Evolutionary conservation across 2,329 filamentous ascomycete species (phyloP).

Genomic region (Penicillium sp.): DNA sequence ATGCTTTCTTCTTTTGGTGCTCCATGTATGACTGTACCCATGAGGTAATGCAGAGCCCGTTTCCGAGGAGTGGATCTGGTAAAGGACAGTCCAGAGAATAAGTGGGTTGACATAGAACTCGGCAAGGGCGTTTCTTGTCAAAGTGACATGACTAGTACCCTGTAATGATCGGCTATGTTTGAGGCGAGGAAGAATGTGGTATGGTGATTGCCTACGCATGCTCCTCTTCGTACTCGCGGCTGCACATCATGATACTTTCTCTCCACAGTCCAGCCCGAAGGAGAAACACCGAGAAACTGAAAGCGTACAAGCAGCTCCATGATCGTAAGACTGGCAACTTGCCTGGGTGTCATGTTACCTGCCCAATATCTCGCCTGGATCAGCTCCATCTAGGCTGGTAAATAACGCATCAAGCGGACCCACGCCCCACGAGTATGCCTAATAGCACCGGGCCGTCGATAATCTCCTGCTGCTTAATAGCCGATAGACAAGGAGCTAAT

Average conservation of each 20-base stretch:
- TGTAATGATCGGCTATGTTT: not conserved
- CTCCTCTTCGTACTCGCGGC: not conserved
- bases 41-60: constrained; percentile 27
- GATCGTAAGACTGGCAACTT: constrained; percentile 11
- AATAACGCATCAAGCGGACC: constrained; percentile 2
- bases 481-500: not conserved
- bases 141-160: not conserved
- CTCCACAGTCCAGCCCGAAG: not conserved
- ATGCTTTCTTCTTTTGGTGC: not conserved
- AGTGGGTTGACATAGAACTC: not conserved
- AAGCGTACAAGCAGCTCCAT: not conserved
- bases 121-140: not conserved
- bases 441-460: not conserved
- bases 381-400: not conserved
- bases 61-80: constrained; percentile 22
- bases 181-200: not conserved
- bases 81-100: not conserved
- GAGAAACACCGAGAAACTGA: not conserved
- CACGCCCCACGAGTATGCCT: not conserved
- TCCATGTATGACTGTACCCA: constrained; percentile 15
- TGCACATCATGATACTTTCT: not conserved
- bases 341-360: not conserved
- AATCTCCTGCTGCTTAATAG: not conserved
- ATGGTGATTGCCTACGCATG: not conserved
- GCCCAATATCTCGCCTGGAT: constrained; percentile 12